A percentile compares a stretch with the other conserved stretches of the same genome.
These are phyloP conservation scores for Penicillium fuscoglaucum DNA, from an alignment of 2,329 filamentous ascomycete genomes.

Conservation along the genomic window DNA sequence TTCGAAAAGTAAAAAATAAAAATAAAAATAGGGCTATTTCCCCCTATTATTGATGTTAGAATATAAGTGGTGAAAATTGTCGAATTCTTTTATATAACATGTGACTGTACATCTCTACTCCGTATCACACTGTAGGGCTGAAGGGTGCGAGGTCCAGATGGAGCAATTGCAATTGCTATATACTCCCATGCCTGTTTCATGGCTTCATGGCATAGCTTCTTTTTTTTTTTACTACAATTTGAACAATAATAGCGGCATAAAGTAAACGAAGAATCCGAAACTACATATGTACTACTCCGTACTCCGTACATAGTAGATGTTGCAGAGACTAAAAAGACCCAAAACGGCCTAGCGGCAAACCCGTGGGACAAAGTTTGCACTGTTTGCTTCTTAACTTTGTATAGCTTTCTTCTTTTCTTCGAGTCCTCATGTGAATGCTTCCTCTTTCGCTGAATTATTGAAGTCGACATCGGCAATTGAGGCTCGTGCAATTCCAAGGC, in stretches of 20 bases:
- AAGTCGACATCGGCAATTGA: too few relatives aligned
- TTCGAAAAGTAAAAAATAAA: too few relatives aligned
- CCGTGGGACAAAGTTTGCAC: background rate
- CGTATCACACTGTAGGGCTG: background rate
- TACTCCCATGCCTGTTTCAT: background rate
- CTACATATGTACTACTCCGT: too few relatives aligned
- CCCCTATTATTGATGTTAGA: too few relatives aligned
- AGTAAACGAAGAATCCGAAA: background rate
- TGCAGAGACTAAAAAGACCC: background rate
- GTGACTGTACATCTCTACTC: background rate
- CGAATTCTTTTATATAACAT: too few relatives aligned
- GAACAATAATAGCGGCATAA: background rate
- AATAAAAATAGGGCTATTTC: too few relatives aligned
- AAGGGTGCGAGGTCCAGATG: background rate
- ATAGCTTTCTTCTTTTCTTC: slow-evolving; percentile 6
- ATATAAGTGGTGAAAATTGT: too few relatives aligned
- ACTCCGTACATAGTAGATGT: too few relatives aligned
- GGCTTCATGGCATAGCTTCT: background rate
- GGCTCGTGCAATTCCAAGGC: background rate
- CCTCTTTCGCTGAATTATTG: background rate
- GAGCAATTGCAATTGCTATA: background rate
- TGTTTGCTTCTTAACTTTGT: slow-evolving; percentile 9
- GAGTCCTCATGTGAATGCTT: background rate
- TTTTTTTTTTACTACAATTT: background rate
- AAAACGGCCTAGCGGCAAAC: background rate